Evolutionary conservation across 805 yeast genomes (phyloP).

Genomic region (Metschnikowia sp.): DNA sequence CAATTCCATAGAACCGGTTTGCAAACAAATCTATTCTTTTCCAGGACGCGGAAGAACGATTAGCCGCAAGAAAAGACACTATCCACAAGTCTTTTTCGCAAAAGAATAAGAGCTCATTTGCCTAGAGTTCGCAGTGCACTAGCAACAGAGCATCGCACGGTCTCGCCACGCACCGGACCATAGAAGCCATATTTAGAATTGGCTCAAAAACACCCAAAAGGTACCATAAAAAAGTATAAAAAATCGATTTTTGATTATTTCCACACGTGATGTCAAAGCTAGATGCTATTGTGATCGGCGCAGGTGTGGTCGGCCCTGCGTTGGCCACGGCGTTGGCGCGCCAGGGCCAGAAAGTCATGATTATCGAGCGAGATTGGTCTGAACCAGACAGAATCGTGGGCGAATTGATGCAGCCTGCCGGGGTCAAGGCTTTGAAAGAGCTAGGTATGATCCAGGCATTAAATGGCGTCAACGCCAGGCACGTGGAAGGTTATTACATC

Average conservation of each 20-base stretch:
- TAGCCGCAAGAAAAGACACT: too few relatives aligned
- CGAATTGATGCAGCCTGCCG: slow-evolving; percentile 95
- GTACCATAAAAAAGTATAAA: neutral
- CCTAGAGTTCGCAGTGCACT: too few relatives aligned
- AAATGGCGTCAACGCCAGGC: slow-evolving; percentile 72
- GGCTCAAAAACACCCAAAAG: too few relatives aligned
- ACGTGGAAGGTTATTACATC: slow-evolving; percentile 77
- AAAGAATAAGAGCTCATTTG: too few relatives aligned
- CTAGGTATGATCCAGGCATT: slow-evolving; percentile 79
- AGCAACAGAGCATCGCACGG: too few relatives aligned
- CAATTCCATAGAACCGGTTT: too few relatives aligned
- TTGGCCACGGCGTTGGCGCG: slow-evolving; percentile 86
- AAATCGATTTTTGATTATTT: neutral
- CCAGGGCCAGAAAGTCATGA: slow-evolving; percentile 79
- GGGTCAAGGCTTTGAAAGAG: slow-evolving; percentile 77
- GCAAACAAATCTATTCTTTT: too few relatives aligned
- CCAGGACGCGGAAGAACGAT: too few relatives aligned
- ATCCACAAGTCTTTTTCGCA: too few relatives aligned
- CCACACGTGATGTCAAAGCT: slow-evolving; percentile 1
- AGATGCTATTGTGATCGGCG: slow-evolving; percentile 93
- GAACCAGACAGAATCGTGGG: slow-evolving; percentile 97
- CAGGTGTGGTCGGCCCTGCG: slow-evolving; percentile 97
- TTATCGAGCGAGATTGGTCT: slow-evolving; percentile 84
- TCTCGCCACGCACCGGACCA: too few relatives aligned
- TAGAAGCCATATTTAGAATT: too few relatives aligned